Conservation (phyloP, 1,139 yeast species). For the Scheffersomyces segobiensis region DNA sequence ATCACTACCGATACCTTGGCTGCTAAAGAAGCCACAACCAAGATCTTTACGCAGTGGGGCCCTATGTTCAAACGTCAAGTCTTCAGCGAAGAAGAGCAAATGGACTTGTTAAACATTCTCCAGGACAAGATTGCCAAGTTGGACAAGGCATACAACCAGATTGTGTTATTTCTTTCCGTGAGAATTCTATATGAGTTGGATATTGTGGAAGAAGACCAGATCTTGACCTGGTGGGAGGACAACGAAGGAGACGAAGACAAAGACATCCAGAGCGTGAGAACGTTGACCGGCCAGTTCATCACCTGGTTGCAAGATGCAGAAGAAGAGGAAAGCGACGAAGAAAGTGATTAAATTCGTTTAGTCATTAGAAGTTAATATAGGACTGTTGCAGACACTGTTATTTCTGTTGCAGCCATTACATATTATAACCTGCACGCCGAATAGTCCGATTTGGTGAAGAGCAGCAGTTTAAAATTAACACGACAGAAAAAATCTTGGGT, state of each 20-base stretch:
- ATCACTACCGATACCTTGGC: conserved; percentile 73
- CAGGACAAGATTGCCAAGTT: conserved; percentile 46
- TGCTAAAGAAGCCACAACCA: conserved; percentile 71
- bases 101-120: conserved; percentile 66
- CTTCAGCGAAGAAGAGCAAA: conserved; percentile 74
- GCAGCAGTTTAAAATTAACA: background rate
- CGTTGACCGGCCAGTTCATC: conserved; percentile 68
- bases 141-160: conserved; percentile 39
- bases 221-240: conserved; percentile 78
- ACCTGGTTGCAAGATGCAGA: conserved; percentile 90
- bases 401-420: background rate
- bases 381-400: background rate
- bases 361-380: background rate
- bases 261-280: conserved; percentile 49
- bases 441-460: background rate
- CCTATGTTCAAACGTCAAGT: conserved; percentile 77
- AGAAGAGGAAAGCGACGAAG: conserved; percentile 59
- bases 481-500: background rate
- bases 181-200: conserved; percentile 77
- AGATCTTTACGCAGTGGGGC: conserved; percentile 81
- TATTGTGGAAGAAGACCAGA: conserved; percentile 76
- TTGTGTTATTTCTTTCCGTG: conserved; percentile 63
- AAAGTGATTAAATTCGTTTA: conserved; percentile 14
- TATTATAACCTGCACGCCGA: background rate
- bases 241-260: conserved; percentile 42